Base-by-base conservation (phyloP, 352 stramenopile genomes). In the Pythium aphanidermatum region DNA sequence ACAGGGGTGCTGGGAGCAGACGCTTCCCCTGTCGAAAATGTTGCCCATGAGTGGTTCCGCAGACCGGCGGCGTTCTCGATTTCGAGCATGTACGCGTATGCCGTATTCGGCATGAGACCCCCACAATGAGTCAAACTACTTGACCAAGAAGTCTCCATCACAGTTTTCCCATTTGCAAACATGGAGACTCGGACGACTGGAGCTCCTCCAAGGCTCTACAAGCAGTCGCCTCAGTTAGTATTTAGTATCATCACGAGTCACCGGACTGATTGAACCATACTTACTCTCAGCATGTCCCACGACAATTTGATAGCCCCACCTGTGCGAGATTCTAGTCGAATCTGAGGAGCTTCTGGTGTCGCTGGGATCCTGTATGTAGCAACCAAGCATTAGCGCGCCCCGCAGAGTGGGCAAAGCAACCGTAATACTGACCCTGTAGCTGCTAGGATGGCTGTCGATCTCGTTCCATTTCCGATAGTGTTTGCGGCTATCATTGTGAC, bases 21-120 rank as follows among this genome's bases (percentile, higher is more conserved):
- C n/a, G 30, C 17, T n/a, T 13, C 29, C 3, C 17, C 33, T 3
- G 69, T 75, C 5, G 24, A n/a, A 24, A 79, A 71, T 0, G 59
- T 62, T 26, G 29, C 44, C 5, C 33, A 59, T 3, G 42, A 34
- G 25, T 44, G 57, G 29, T 46, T 63, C 4, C 55, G n/a, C 29
- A 65, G 42, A 2, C 72, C 72, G 3, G 37, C 48, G 0, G 39
- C 24, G 38, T 84, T 84, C 39, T 78, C 63, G 14, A 81, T 58
- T 33, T 75, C 67, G 14, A 84, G 44, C 25, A 50, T 44, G 30
- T 77, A 84, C 1, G 60, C 51, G 36, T 70, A 79, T 5, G 53
- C 52, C 1, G 41, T 63, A 17, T 36, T 58, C 0, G 41, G 5
- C 2, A 13, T 5, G 16, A 81, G 39, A 6, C 32, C 37, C 2